Evolutionary conservation across 2,329 filamentous ascomycete genomes (phyloP), one percentile per base, ranked within the genome.

Genomic region (Pyrenochaeta sp.): DNA sequence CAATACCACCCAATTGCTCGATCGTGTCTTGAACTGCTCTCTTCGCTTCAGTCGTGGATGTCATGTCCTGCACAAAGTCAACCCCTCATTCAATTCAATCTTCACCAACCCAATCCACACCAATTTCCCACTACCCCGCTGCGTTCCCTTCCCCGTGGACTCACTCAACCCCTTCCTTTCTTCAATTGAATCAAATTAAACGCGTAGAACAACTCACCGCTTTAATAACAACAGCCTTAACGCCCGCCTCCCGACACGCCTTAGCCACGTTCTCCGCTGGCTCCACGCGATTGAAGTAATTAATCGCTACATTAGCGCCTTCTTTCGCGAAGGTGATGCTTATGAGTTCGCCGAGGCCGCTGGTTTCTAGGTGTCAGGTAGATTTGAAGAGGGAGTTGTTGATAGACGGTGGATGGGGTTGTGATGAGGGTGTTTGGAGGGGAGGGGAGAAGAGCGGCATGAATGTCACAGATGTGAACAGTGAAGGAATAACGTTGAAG

Each of bases 311-410:
- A 56, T 90, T 88, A 72, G 85, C 86, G 46, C 90, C 90, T 67
- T 89, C 82, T 24, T 83, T 78, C 8, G 90, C 90, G 67, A 93
- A 91, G 32, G 88, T 86, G 54, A 85, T 84, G 39, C 84, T 85
- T 2, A 91, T 83, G 3, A 88, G 81, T 43, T 90, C 91, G 36
- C 91, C 91, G 32, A 94, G 84, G 2, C 91, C 91, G 64, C 91
- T 87, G 55, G 22, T 9, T 19, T 27, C 47, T 12, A 48, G 36
- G n/a, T 12, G 19, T 45, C 22, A 12, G 24, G 34, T 46, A 43
- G 34, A 10, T 34, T 22, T 12, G 52, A 5, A 13, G 9, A 9
- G 9, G 28, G 28, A 30, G 28, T 9, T 5, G 28, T 9, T 9
- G 28, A 30, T 30, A 2, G 28, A 5, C 28, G 28, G 9, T 30